Evolutionary conservation across 2,329 filamentous ascomycete species (phyloP).

Genomic region (Aspergillus quadricinctus): DNA sequence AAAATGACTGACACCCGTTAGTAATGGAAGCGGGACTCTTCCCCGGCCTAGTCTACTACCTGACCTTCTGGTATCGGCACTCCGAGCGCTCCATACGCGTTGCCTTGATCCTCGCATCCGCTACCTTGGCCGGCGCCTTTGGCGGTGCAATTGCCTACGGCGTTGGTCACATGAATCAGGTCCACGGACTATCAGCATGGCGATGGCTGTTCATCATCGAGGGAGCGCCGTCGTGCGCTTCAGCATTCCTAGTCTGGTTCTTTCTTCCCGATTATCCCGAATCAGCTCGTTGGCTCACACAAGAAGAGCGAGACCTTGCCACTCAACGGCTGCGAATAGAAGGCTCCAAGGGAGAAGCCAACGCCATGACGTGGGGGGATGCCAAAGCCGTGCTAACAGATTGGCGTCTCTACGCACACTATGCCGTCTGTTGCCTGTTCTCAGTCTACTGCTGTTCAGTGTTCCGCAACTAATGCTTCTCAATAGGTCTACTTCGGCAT

Average conservation of each 20-base stretch:
- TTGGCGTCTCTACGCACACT: constrained; percentile 51
- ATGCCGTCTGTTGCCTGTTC: constrained; percentile 37
- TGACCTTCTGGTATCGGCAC: constrained; percentile 54
- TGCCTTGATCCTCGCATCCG: constrained; percentile 51
- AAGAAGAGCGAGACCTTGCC: constrained; percentile 42
- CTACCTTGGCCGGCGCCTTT: constrained; percentile 52
- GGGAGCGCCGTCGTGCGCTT: constrained; percentile 36
- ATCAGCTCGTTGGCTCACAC: constrained; percentile 43
- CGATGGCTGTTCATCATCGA: constrained; percentile 48
- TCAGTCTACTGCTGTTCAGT: background rate
- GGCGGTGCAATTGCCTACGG: constrained; percentile 54
- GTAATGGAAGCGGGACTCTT: constrained; percentile 51
- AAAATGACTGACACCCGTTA: background rate
- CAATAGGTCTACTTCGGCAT: constrained; percentile 48
- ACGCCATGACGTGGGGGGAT: constrained; percentile 46
- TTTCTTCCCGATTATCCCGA: constrained; percentile 49
- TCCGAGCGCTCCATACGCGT: constrained; percentile 57
- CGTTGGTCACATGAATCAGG: constrained; percentile 36
- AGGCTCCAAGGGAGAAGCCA: constrained; percentile 32
- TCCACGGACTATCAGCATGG: constrained; percentile 38
- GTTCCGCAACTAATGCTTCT: background rate
- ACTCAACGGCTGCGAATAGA: constrained; percentile 39
- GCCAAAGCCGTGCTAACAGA: constrained; percentile 47
- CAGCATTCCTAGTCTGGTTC: constrained; percentile 42
- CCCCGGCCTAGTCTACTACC: constrained; percentile 46